These are phyloP conservation scores for Wolfiporia cocos DNA, from an alignment of 1,284 basidiomycete genomes.

Conservation along the genomic window DNA sequence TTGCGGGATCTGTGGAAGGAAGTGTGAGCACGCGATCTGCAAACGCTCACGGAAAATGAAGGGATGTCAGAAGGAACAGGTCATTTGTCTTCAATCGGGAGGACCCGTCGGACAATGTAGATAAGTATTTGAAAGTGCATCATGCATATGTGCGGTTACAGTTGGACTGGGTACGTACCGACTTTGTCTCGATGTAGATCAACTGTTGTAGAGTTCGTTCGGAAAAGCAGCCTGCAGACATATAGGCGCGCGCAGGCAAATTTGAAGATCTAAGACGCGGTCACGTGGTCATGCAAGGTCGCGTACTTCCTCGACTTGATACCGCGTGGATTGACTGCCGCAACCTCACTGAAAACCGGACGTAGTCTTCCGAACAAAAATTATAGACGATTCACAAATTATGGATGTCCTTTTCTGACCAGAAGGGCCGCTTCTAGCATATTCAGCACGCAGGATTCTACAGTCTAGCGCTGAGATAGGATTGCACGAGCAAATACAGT, in stretches of 20 bases:
- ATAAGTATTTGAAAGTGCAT: constrained; percentile 55
- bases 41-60: neutral
- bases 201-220: neutral
- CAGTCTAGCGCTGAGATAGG: neutral
- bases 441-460: neutral
- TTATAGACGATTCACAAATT: no score
- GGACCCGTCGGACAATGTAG: constrained; percentile 77
- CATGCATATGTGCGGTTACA: constrained; percentile 33
- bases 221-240: neutral
- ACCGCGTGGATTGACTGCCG: no score
- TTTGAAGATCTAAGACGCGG: neutral
- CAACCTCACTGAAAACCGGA: no score
- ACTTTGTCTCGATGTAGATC: neutral
- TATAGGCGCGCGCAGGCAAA: neutral
- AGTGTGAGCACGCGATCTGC: neutral
- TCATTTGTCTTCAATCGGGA: constrained; percentile 26
- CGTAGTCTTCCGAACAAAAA: no score
- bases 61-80: neutral
- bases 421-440: neutral
- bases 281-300: no score
- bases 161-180: neutral
- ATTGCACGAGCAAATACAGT: neutral
- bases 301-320: no score
- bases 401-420: neutral
- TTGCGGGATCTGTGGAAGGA: no score